phyloP scores from a whole-genome alignment of 352 stramenopile species.

The Phytophthora constricta region DNA sequence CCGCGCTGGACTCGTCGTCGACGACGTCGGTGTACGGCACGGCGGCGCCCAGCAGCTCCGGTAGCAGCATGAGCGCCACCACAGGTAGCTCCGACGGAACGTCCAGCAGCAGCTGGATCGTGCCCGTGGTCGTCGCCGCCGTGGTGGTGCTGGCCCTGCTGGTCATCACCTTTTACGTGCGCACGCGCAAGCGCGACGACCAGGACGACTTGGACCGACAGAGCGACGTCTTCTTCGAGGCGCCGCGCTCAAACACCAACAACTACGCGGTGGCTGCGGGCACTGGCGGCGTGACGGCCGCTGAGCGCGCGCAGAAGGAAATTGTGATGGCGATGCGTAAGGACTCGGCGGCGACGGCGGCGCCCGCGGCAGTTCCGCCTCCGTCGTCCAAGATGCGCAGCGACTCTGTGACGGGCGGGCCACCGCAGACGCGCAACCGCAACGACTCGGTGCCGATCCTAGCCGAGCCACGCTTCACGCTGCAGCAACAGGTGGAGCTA shows the following conservation, averaged over 20 bases:
- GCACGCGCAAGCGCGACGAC: constrained; percentile 46
- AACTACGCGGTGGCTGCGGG: constrained; percentile 36
- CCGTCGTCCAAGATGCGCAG: constrained; percentile 46
- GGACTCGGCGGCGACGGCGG: constrained; percentile 30
- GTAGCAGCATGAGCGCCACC: constrained; percentile 20
- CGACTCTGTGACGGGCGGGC: constrained; percentile 38
- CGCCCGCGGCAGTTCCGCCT: constrained; percentile 23
- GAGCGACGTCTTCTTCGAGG: constrained; percentile 70
- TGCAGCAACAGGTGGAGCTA: constrained; percentile 46
- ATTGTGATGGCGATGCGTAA: constrained; percentile 41
- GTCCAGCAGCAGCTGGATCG: constrained; percentile 53
- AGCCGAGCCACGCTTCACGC: constrained; percentile 45
- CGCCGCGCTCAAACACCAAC: constrained; percentile 63
- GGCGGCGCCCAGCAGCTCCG: constrained; percentile 37
- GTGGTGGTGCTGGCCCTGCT: constrained; percentile 61
- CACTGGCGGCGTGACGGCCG: constrained; percentile 19
- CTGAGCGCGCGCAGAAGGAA: constrained; percentile 34
- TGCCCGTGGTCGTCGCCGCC: constrained; percentile 61
- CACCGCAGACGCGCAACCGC: constrained; percentile 34
- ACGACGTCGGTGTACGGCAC: constrained; percentile 63
- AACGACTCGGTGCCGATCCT: constrained; percentile 43
- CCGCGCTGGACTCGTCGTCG: constrained; percentile 43
- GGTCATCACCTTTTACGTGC: constrained; percentile 70
- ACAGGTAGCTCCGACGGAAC: constrained; percentile 32
- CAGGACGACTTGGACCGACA: constrained; percentile 61